Percentiles rank a stretch among this genome's conserved stretches.
Conservation (phyloP, 306 rosid species). For the Acacia confusa region DNA sequence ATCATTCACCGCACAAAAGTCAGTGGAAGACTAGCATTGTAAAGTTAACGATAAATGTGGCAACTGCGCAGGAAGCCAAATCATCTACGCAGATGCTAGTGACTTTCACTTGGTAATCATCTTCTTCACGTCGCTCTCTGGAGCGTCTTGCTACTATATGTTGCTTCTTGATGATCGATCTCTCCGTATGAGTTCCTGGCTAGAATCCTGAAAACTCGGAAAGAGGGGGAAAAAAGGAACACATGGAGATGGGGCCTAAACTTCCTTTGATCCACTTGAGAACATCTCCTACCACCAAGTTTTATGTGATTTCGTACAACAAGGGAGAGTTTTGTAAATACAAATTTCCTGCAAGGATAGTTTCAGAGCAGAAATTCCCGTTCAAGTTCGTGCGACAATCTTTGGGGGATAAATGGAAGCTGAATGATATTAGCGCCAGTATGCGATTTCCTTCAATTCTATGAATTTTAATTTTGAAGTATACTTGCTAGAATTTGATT, state of each 20-base stretch:
- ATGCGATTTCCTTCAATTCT: slow-evolving; percentile 8
- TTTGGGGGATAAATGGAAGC: slow-evolving; percentile 72
- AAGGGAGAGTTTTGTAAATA: slow-evolving; percentile 28
- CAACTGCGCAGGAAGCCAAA: background rate
- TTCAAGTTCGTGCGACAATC: slow-evolving; percentile 59
- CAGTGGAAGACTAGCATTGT: background rate
- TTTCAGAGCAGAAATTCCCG: slow-evolving; percentile 49
- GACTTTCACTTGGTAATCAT: background rate
- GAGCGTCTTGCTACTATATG: background rate
- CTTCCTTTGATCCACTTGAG: slow-evolving; percentile 48
- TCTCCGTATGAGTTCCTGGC: slow-evolving; percentile 25
- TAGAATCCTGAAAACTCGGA: slow-evolving; percentile 32
- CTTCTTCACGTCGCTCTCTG: background rate
- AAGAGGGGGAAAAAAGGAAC: background rate
- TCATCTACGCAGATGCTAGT: background rate
- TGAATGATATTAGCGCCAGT: slow-evolving; percentile 64
- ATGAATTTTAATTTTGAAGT: background rate
- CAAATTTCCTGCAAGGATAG: slow-evolving; percentile 35
- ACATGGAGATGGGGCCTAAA: slow-evolving; percentile 49
- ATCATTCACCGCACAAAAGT: background rate
- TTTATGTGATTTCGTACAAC: slow-evolving; percentile 37
- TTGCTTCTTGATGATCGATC: background rate
- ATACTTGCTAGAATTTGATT: background rate
- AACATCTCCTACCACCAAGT: slow-evolving; percentile 34
- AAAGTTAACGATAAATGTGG: background rate